Conservation (phyloP, 2,329 filamentous ascomycete species). For the Aureobasidium uvarum region DNA sequence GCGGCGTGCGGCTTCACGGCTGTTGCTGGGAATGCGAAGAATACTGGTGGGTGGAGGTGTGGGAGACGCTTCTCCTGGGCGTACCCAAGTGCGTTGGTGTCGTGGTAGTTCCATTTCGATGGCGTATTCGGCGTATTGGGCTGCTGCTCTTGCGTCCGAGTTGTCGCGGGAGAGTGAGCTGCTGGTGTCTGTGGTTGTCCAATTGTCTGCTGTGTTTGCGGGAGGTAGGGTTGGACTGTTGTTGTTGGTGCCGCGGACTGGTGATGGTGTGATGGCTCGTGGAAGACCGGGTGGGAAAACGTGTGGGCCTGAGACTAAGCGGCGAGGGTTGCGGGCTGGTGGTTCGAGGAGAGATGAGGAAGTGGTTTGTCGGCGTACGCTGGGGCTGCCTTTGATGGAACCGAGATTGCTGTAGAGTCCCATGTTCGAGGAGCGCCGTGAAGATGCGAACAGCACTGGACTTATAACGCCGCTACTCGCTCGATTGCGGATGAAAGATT, state of each 20-base stretch:
- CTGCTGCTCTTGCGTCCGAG: constrained; percentile 26
- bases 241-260: neutral
- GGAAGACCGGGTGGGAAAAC: constrained; percentile 36
- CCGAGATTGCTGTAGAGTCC: constrained; percentile 9
- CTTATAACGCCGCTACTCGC: constrained; percentile 41
- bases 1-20: constrained; percentile 8
- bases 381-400: constrained; percentile 10
- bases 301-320: constrained; percentile 30
- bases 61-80: constrained; percentile 38
- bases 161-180: constrained; percentile 27
- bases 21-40: constrained; percentile 17
- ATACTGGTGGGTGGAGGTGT: constrained; percentile 37
- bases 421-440: constrained; percentile 16
- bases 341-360: constrained; percentile 37
- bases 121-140: constrained; percentile 11
- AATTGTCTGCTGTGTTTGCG: constrained; percentile 9
- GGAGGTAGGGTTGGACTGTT: constrained; percentile 13
- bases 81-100: constrained; percentile 36
- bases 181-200: constrained; percentile 25
- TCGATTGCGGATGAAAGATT: constrained; percentile 46
- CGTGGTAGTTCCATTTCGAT: constrained; percentile 23
- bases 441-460: constrained; percentile 41
- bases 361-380: constrained; percentile 27
- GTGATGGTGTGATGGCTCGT: constrained; percentile 34
- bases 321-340: constrained; percentile 32